phyloP scores from a whole-genome alignment of 805 yeast genomes.

The Zygoascus tannicola region DNA sequence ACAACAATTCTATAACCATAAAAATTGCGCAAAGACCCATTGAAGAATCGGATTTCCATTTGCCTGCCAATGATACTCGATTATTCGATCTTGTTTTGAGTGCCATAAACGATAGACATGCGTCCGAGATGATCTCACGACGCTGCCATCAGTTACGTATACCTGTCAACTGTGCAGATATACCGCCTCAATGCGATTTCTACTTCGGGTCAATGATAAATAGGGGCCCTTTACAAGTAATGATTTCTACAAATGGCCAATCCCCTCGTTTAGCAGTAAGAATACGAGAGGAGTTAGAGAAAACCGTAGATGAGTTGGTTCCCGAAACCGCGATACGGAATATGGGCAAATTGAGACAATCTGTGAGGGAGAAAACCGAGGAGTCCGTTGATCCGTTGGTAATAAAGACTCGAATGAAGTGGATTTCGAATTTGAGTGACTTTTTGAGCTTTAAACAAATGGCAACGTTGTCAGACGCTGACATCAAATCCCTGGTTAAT shows the following conservation, averaged over 20 bases:
- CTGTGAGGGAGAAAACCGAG: constrained; percentile 37
- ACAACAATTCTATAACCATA: constrained; percentile 1
- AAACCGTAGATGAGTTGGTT: constrained; percentile 32
- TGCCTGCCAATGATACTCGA: constrained; percentile 8
- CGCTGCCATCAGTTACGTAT: constrained; percentile 36
- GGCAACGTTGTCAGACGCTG: constrained; percentile 32
- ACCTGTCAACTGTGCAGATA: constrained; percentile 74
- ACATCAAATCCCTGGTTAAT: constrained; percentile 33
- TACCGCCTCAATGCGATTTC: constrained; percentile 75
- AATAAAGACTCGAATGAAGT: constrained; percentile 56
- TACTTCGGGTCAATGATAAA: constrained; percentile 74
- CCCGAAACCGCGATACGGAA: constrained; percentile 50
- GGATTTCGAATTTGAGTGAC: constrained; percentile 63
- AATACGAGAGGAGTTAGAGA: constrained; percentile 47
- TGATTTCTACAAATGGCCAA: constrained; percentile 77
- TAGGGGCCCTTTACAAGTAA: constrained; percentile 63
- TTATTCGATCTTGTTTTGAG: constrained; percentile 58
- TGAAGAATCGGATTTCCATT: constrained; percentile 6
- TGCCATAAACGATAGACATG: constrained; percentile 45
- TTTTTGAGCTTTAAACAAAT: constrained; percentile 48
- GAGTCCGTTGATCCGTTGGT: constrained; percentile 36
- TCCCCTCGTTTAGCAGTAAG: constrained; percentile 66
- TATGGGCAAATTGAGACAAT: constrained; percentile 46
- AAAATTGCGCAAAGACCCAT: constrained; percentile 7
- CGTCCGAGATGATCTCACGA: constrained; percentile 49